Conservation (phyloP, 768 basidiomycete genomes). For the Boletus sp. region DNA sequence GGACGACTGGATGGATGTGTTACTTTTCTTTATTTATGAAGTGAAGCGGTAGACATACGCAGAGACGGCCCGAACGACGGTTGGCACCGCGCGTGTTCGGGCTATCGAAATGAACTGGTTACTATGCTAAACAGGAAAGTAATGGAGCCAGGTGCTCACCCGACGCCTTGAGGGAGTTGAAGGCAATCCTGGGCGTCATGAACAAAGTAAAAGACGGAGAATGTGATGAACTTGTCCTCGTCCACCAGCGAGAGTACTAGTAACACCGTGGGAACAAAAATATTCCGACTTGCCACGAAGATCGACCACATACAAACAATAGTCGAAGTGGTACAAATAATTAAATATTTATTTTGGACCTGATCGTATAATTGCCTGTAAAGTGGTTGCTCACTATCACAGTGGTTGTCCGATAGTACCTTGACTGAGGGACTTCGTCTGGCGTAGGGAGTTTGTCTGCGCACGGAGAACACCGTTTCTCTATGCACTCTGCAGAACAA, state of each 20-base stretch:
- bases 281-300: slow-evolving; percentile 31
- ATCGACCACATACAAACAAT: too few species aligned
- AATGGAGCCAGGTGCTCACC: slow-evolving; percentile 35
- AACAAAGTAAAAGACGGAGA: slow-evolving; percentile 6
- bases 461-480: background rate
- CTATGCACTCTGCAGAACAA: slow-evolving; percentile 1
- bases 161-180: slow-evolving; percentile 59
- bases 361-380: too few species aligned
- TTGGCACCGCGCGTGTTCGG: slow-evolving; percentile 52
- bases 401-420: too few species aligned
- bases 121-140: background rate
- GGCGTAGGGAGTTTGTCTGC: background rate
- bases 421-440: too few species aligned
- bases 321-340: too few species aligned
- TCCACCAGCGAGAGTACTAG: slow-evolving; percentile 1
- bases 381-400: too few species aligned
- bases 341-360: too few species aligned
- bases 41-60: slow-evolving; percentile 37
- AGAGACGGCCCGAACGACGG: slow-evolving; percentile 43
- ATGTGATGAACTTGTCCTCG: slow-evolving; percentile 2
- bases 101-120: slow-evolving; percentile 32
- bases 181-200: slow-evolving; percentile 73
- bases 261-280: slow-evolving; percentile 29
- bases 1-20: slow-evolving; percentile 45
- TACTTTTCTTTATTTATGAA: slow-evolving; percentile 6